A percentile compares a stretch with the other conserved stretches of the same genome.
Conservation (phyloP, 1,284 basidiomycete genomes). For the Rhodotorula sp. region DNA sequence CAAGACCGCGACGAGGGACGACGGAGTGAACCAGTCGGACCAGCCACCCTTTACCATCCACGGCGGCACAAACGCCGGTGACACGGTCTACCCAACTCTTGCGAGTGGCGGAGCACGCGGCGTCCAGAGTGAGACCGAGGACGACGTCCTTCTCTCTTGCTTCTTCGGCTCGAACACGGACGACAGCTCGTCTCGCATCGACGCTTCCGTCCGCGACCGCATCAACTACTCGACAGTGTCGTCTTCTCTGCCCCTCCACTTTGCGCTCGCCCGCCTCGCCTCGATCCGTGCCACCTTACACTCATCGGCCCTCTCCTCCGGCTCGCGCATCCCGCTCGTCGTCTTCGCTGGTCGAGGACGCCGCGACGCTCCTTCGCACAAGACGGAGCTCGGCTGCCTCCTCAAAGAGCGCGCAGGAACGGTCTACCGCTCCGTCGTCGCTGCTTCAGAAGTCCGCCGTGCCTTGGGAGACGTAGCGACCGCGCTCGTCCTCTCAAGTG, state of each 20-base stretch:
- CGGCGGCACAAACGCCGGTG: background rate
- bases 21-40: background rate
- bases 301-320: background rate
- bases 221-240: constrained; percentile 10
- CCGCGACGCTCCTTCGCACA: constrained; percentile 62
- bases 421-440: constrained; percentile 50
- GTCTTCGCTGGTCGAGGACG: constrained; percentile 69
- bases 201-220: constrained; percentile 46
- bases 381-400: constrained; percentile 63
- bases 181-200: background rate
- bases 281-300: constrained; percentile 44
- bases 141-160: constrained; percentile 56
- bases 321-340: constrained; percentile 53
- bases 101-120: background rate
- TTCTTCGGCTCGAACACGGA: constrained; percentile 28
- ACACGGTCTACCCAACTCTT: constrained; percentile 56
- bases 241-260: constrained; percentile 24
- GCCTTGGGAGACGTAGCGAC: constrained; percentile 78
- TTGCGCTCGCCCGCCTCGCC: constrained; percentile 57
- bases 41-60: constrained; percentile 38
- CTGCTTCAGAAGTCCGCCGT: constrained; percentile 67
- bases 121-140: constrained; percentile 59
- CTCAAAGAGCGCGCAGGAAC: constrained; percentile 55
- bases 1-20: constrained; percentile 50
- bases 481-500: constrained; percentile 64